These are phyloP conservation scores for Globisporangium paddicum DNA, from an alignment of 352 stramenopile genomes.

Conservation along the genomic window DNA sequence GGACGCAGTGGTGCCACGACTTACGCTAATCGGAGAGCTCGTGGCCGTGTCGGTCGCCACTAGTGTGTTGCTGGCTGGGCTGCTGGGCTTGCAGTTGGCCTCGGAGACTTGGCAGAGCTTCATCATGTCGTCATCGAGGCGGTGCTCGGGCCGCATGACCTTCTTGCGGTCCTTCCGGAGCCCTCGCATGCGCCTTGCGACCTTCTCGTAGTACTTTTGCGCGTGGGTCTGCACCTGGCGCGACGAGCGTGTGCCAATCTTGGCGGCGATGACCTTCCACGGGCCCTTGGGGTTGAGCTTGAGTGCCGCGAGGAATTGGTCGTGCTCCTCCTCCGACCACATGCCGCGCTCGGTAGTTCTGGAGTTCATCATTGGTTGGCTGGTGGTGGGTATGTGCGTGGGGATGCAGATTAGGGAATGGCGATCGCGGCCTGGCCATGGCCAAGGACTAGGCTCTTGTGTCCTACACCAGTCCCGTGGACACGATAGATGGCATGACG, in stretches of 20 bases:
- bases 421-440: neutral
- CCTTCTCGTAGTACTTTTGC: conserved; percentile 71
- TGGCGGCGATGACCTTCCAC: conserved; percentile 23
- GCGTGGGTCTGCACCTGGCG: conserved; percentile 60
- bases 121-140: conserved; percentile 42
- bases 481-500: neutral
- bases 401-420: conserved; percentile 1
- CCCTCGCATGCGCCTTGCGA: conserved; percentile 48
- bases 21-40: neutral
- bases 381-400: neutral
- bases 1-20: neutral
- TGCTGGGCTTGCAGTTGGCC: neutral
- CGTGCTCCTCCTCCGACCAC: conserved; percentile 34
- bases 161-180: conserved; percentile 60
- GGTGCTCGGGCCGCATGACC: conserved; percentile 44
- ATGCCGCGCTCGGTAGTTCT: conserved; percentile 9
- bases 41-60: neutral
- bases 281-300: conserved; percentile 23
- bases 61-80: neutral
- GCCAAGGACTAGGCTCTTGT: neutral
- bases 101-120: conserved; percentile 12
- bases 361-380: neutral
- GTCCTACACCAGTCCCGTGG: neutral
- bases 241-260: conserved; percentile 32
- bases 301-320: conserved; percentile 23